These are phyloP conservation scores for Rhododendron griersonianum DNA, from an alignment of 148 eudicot genomes.

Conservation along the genomic window DNA sequence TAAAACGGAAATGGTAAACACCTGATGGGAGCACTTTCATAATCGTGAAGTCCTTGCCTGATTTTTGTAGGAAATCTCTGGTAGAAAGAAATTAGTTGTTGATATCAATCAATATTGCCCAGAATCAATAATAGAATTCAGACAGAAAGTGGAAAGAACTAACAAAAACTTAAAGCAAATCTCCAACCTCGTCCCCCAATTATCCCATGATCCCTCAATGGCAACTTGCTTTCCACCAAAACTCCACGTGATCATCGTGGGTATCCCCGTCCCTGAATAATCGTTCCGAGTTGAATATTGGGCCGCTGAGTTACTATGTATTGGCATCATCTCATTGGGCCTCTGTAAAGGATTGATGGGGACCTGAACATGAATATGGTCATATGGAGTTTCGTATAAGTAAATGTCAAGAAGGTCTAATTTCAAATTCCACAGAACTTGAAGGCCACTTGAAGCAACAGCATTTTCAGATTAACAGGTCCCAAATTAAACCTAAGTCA, in stretches of 20 bases:
- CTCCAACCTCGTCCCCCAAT: slow-evolving; percentile 70
- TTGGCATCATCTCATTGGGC: slow-evolving; percentile 58
- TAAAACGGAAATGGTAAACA: slow-evolving; percentile 72
- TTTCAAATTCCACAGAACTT: background rate
- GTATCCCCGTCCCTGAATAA: slow-evolving; percentile 54
- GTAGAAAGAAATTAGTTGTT: slow-evolving; percentile 1
- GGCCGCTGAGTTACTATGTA: slow-evolving; percentile 46
- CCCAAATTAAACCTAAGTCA: background rate
- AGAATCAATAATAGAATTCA: background rate
- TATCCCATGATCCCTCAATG: slow-evolving; percentile 93
- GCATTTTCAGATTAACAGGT: background rate
- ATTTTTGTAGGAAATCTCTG: slow-evolving; percentile 73
- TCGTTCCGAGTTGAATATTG: slow-evolving; percentile 39
- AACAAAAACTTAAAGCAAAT: background rate
- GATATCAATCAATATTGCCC: background rate
- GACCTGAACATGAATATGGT: slow-evolving; percentile 26
- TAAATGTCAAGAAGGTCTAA: background rate
- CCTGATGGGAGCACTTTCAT: slow-evolving; percentile 89
- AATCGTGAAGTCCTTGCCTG: slow-evolving; percentile 75
- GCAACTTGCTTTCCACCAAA: slow-evolving; percentile 67
- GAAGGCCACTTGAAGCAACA: background rate
- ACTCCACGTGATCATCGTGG: slow-evolving; percentile 79
- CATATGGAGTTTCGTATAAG: background rate
- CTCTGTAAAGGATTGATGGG: slow-evolving; percentile 69
- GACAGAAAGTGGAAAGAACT: background rate